Evolutionary conservation across 208 protist species (phyloP), one percentile per base, ranked within the genome.

Genomic region (Zelonia costaricensis): DNA sequence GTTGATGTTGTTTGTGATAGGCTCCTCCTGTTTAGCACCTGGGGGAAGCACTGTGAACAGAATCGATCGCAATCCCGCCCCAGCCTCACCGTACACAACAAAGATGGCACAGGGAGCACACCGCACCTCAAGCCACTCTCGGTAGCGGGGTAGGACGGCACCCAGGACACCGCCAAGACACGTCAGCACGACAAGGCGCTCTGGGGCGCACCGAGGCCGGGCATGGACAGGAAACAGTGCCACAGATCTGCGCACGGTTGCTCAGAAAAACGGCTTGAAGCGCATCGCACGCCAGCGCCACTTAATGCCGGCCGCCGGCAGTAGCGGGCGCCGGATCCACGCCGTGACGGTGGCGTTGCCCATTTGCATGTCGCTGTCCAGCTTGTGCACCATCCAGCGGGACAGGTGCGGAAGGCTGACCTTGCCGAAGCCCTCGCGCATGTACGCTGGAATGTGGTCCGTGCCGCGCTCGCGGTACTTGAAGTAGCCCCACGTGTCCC

Each of bases 401-500:
- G 88, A 94, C 16, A 94, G 51, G 62, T 89, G 84, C 15, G 80
- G 82, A 43, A 92, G 62, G 36, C 46, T 28, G 40, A 92, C 27
- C 65, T 87, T 88, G 62, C 85, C 64, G 65, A 87, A 94, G 52
- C 84, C 84, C n/a, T 94, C 88, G 7, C 80, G 67, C 61, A 86
- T 76, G 70, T 78, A 92, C 28, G 87, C 69, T 12, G 87, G 87
- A 31, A 94, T 61, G 62, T 78, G 66, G 28, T 84, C 76, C 6
- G 55, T 77, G 46, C 76, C 78, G 23, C 75, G 63, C 56, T 72
- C 60, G 0, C 82, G 81, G 59, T 94, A 92, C 71, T 82, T 92
- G 66, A 83, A 81, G 69, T 84, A 77, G 28, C 89, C 89, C 82
- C 85, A 95, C 38, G 89, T 95, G 45, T 91, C 78, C 86, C 89